Base-by-base conservation (phyloP, 129 eudicot genomes). In the Flaveria bidentis region DNA sequence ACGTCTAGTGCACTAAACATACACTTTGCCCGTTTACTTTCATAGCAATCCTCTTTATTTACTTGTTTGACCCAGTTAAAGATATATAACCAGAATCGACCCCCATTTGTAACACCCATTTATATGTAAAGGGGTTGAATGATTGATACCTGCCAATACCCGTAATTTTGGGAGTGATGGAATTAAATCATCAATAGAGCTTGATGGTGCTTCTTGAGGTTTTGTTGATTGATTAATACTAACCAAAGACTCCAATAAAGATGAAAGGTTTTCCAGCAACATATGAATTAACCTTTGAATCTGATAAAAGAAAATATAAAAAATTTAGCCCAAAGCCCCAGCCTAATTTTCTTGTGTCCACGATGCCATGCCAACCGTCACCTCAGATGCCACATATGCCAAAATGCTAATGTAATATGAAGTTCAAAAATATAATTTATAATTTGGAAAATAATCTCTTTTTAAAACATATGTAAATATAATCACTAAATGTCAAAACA, bases 251-350 rank as follows among this genome's bases (percentile, higher is more conserved):
- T 83, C 92, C 78, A 87, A 49, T 51, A 91, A 75, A 72, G 96
- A 85, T 14, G 97, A 84, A 53, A 88, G 82, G 80, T 80, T 87
- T 84, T 91, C 97, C 57, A 94, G 78, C 74, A 94, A 69, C 84
- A 94, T 76, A 55, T 80, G 90, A 67, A 94, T 89, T 66, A 94
- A 81, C 36, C 87, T 94, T 81, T 89, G 98, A 55, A 93, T 94
- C 98, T 93, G 93, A 73, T 44, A n/a, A 61, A 82, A 69, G 53
- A 57, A 23, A 2, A 14, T 6, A 30, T 5, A 30, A 63, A 30
- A 6, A 26, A 26, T 1, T 36, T 36, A 36, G 7, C 41, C 41
- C 41, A 5, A 1, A 1, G 8, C 41, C 41, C 41, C 41, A 36
- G 41, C 41, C 41, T 36, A 5, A 36, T 36, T 36, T 5, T 36